phyloP scores from a whole-genome alignment of 2,329 filamentous ascomycete genomes.

The Talaromyces sp. region DNA sequence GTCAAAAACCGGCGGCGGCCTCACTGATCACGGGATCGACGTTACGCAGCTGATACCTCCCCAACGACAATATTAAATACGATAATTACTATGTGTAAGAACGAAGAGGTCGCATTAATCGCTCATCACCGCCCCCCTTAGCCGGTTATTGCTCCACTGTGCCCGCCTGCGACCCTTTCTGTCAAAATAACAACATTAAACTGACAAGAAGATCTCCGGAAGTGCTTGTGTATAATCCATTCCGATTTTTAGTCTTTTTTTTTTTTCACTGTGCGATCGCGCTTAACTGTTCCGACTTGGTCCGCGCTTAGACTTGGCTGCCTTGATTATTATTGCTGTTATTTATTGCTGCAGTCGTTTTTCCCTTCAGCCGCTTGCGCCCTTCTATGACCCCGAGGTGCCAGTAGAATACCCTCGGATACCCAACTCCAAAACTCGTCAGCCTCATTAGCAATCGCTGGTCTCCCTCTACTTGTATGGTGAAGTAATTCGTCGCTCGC shows the following conservation, averaged over 20 bases:
- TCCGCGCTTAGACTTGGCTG: background rate
- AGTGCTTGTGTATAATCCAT: background rate
- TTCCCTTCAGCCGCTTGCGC: background rate
- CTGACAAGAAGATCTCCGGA: background rate
- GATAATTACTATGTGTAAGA: background rate
- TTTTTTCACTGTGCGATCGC: background rate
- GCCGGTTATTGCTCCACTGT: background rate
- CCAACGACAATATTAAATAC: background rate
- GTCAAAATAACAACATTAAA: background rate
- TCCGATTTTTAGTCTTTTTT: background rate
- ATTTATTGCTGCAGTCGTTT: background rate
- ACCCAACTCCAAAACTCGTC: background rate
- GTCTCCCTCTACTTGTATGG: background rate
- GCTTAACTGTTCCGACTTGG: background rate
- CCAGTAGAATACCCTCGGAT: background rate
- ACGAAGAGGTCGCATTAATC: background rate
- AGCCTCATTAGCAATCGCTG: background rate
- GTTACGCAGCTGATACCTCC: background rate
- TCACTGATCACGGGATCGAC: background rate
- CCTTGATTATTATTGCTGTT: background rate
- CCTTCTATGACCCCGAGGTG: background rate
- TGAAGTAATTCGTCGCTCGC: background rate
- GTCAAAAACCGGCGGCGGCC: background rate
- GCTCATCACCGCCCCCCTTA: background rate
- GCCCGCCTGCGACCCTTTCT: background rate